Evolutionary conservation across 192 early-diverging fungal species (phyloP).

Genomic region (Spizellomyces punctatus): DNA sequence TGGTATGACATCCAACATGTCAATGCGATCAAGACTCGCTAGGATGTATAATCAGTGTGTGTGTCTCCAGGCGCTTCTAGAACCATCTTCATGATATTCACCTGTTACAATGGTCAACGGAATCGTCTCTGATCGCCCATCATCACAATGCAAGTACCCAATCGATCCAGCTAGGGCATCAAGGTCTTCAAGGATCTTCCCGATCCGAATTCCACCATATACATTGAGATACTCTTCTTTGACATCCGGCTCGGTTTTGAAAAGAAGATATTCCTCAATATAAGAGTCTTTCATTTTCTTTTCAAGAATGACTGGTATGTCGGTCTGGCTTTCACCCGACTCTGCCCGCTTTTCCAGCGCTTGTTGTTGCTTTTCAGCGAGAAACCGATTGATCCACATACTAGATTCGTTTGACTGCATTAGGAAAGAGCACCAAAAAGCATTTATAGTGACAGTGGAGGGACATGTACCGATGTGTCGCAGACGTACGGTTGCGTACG

Average conservation of each 20-base stretch:
- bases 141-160: conserved; percentile 75
- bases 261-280: conserved; percentile 73
- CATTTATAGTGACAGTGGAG: background rate
- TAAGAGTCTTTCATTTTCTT: conserved; percentile 55
- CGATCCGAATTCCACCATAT: conserved; percentile 72
- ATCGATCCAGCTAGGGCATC: conserved; percentile 85
- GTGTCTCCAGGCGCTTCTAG: background rate
- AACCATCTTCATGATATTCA: background rate
- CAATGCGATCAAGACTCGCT: conserved; percentile 86
- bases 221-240: conserved; percentile 80
- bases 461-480: conserved; percentile 11
- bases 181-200: conserved; percentile 80
- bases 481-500: conserved; percentile 15
- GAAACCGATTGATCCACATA: conserved; percentile 38
- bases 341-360: conserved; percentile 6
- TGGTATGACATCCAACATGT: conserved; percentile 65
- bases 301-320: background rate
- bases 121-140: conserved; percentile 49
- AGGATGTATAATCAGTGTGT: conserved; percentile 22
- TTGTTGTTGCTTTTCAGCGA: conserved; percentile 28
- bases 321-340: background rate
- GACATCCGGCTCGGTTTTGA: conserved; percentile 71
- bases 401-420: background rate
- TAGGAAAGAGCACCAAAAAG: background rate
- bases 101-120: conserved; percentile 79